Base-by-base conservation (phyloP, 768 basidiomycete genomes). In the Hygrophorus pudorinus region DNA sequence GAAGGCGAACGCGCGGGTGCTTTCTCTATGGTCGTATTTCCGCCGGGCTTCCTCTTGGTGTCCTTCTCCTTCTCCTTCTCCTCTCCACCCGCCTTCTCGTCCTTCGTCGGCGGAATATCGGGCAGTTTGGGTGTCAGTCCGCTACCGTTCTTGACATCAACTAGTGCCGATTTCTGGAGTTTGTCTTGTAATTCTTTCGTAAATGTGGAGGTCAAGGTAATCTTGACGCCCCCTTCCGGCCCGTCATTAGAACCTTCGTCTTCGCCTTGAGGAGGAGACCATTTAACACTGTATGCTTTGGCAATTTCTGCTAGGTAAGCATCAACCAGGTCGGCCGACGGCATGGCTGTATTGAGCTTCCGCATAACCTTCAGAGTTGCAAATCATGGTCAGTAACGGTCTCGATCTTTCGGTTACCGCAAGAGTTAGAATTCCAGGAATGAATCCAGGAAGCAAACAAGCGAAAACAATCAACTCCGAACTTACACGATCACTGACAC, bases 251-350 rank as follows among this genome's bases (percentile, higher is more conserved):
- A 57, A n/a, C 43, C 49, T 2, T 42, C 45, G 37, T 51, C 48
- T 14, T 48, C 46, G 9, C 52, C 45, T 27, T 49, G 44, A 7
- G 37, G 61, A 21, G 78, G 60, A 3, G 67, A 55, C 84, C 85
- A 93, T 33, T 70, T 63, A 11, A 92, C 74, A 10, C 78, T 75
- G 55, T 96, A 97, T 8, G 81, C 90, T 58, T 78, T 86, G 1
- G 91, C 84, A 51, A 98, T 97, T 63, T 96, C 92, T 39, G 65
- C 64, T 12, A 97, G 68, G 62, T 97, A 98, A 13, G 76, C 88
- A 53, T 96, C 83, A 7, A 98, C 88, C 5, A 97, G 71, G 24
- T 77, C 73, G 5, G 68, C 24, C 1, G 83, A 68, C 8, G 94
- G 94, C 3, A 84, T 84, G 42, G 70, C 73, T 24, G 81, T 63